Conservation (phyloP, 495 filamentous ascomycete species). For the Hypoxylon fuscum region DNA sequence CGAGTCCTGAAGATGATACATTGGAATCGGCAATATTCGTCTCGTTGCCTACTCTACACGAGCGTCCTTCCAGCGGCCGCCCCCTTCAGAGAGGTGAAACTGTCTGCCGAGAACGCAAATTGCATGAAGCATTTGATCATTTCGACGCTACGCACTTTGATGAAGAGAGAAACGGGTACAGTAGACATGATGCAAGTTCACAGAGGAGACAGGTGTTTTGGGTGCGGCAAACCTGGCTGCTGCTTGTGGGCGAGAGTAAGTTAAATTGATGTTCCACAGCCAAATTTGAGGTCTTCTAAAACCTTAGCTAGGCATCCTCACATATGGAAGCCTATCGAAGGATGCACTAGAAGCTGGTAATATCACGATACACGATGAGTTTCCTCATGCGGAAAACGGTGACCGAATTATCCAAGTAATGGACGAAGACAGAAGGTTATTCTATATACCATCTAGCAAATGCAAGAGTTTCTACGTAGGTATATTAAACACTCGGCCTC, state of each 20-base stretch:
- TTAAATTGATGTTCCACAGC: no score
- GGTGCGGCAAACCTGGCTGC: neutral
- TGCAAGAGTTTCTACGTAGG: neutral
- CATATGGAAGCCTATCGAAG: neutral
- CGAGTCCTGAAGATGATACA: neutral
- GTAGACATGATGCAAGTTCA: neutral
- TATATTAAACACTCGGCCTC: neutral
- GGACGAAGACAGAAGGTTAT: neutral
- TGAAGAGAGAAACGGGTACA: neutral
- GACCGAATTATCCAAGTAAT: neutral
- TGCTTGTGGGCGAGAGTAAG: neutral
- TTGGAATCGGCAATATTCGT: neutral
- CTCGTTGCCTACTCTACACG: neutral
- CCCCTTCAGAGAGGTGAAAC: neutral
- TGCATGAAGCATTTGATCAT: neutral
- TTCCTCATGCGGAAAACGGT: slow-evolving; percentile 3
- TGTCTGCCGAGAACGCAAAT: neutral
- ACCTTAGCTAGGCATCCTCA: neutral
- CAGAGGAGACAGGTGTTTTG: neutral
- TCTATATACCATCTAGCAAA: neutral
- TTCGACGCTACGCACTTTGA: neutral
- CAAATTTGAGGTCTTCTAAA: no score
- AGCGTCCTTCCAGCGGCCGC: neutral
- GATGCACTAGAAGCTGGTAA: neutral
- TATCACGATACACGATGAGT: slow-evolving; percentile 5